phyloP scores from a whole-genome alignment of 1,284 basidiomycete species.

The Apiotrichum domesticum region DNA sequence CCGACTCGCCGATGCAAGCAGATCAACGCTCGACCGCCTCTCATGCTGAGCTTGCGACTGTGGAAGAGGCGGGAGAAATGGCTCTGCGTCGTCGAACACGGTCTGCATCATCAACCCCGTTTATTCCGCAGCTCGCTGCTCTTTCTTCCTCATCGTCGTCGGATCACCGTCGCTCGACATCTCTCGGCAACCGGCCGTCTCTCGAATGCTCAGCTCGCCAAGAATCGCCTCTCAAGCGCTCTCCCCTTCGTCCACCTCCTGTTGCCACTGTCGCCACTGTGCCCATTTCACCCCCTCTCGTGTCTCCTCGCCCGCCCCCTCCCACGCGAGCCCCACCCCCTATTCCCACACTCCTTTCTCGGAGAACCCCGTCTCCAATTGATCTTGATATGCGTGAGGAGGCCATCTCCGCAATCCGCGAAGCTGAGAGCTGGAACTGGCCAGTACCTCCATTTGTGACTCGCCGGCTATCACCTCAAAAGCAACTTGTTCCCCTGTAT shows the following conservation, averaged over 20 bases:
- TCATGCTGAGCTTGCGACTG: background rate
- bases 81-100: background rate
- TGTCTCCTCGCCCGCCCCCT: background rate
- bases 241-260: background rate
- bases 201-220: background rate
- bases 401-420: conserved; percentile 5
- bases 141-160: background rate
- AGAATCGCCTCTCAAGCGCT: background rate
- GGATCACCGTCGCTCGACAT: background rate
- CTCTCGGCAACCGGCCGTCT: background rate
- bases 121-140: background rate
- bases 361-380: background rate
- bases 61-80: background rate
- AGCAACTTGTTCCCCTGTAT: too few relatives aligned
- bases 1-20: too few relatives aligned
- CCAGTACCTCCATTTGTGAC: conserved; percentile 7
- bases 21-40: background rate
- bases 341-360: background rate
- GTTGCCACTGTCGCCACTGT: background rate
- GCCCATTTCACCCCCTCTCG: background rate
- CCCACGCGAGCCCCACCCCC: background rate
- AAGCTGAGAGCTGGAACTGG: conserved; percentile 14
- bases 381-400: background rate
- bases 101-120: background rate
- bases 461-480: background rate